Conservation (phyloP, 177 flowering plant species). For the Vitis hybrid region DNA sequence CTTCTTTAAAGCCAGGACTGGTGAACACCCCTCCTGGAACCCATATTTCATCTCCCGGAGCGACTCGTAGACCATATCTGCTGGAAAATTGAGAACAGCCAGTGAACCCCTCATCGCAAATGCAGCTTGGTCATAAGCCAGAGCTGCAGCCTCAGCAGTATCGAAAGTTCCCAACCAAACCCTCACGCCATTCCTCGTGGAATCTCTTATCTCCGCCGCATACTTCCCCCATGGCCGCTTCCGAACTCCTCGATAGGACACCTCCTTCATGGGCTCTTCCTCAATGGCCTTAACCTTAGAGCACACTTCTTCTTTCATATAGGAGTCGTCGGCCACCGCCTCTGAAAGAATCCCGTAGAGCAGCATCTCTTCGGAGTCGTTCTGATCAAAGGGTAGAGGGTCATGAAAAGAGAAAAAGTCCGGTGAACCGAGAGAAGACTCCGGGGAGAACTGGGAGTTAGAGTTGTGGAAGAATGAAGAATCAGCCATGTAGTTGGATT, state of each 20-base stretch:
- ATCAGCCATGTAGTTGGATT: too few relatives aligned
- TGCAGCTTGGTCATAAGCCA: conserved; percentile 79
- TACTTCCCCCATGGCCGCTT: conserved; percentile 59
- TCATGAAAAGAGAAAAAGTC: too few relatives aligned
- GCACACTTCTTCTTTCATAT: conserved; percentile 24
- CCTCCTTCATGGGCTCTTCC: conserved; percentile 10
- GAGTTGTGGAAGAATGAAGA: too few relatives aligned
- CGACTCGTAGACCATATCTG: conserved; percentile 43
- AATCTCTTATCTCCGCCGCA: conserved; percentile 67
- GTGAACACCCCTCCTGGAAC: conserved; percentile 47
- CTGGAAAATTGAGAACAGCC: conserved; percentile 59
- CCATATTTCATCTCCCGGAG: conserved; percentile 37
- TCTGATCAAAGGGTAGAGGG: conserved; percentile 38
- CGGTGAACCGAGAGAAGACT: too few relatives aligned
- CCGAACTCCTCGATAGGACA: conserved; percentile 47
- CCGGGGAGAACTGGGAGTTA: too few relatives aligned
- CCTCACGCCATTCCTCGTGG: conserved; percentile 57
- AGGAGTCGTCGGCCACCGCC: not conserved
- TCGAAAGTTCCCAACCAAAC: conserved; percentile 77
- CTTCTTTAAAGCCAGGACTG: conserved; percentile 54
- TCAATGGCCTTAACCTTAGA: conserved; percentile 5
- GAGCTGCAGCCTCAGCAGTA: conserved; percentile 62
- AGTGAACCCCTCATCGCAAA: conserved; percentile 53
- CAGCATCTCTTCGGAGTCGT: conserved; percentile 42
- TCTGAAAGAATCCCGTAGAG: conserved; percentile 23